Conservation (phyloP, 2,329 filamentous ascomycete species). For the Gliomastix tumulicola region DNA sequence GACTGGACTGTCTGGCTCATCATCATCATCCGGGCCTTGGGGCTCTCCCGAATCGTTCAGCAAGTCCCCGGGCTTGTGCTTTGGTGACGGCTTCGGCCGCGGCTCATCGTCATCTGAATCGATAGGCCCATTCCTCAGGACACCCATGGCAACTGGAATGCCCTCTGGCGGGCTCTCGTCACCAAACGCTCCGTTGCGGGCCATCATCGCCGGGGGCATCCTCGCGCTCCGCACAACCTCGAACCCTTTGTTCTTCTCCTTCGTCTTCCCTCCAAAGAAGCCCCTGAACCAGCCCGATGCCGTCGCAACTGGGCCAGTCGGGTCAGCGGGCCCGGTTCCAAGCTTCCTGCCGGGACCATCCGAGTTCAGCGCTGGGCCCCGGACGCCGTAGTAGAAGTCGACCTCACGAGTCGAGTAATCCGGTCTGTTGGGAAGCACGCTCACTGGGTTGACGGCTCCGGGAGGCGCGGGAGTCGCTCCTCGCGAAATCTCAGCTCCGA, state of each 20-base stretch:
- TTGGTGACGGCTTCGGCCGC: slow-evolving; percentile 7
- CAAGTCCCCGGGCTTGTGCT: slow-evolving; percentile 24
- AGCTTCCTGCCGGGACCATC: slow-evolving; percentile 76
- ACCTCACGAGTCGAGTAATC: slow-evolving; percentile 94
- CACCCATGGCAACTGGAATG: slow-evolving; percentile 57
- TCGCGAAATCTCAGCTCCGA: slow-evolving; percentile 30
- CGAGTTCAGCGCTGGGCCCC: slow-evolving; percentile 79
- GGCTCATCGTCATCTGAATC: slow-evolving; percentile 51
- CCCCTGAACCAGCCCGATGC: slow-evolving; percentile 84
- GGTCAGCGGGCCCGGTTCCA: slow-evolving; percentile 91
- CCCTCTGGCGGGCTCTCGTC: slow-evolving; percentile 62
- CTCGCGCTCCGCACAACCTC: slow-evolving; percentile 89
- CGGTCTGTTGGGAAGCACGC: slow-evolving; percentile 51
- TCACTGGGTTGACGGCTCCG: slow-evolving; percentile 18
- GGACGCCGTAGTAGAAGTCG: slow-evolving; percentile 92
- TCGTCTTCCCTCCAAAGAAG: slow-evolving; percentile 75
- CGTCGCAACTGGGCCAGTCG: slow-evolving; percentile 82
- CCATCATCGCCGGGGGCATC: slow-evolving; percentile 67
- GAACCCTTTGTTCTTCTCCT: slow-evolving; percentile 93
- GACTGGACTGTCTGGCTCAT: slow-evolving; percentile 27
- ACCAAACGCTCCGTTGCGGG: slow-evolving; percentile 45
- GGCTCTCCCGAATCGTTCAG: slow-evolving; percentile 39
- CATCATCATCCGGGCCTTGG: slow-evolving; percentile 35
- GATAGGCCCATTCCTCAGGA: slow-evolving; percentile 52
- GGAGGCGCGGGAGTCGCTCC: slow-evolving; percentile 37